A percentile compares a stretch with the other conserved stretches of the same genome.
Conservation (phyloP, 768 basidiomycete species). For the Hygrophorus pudorinus region DNA sequence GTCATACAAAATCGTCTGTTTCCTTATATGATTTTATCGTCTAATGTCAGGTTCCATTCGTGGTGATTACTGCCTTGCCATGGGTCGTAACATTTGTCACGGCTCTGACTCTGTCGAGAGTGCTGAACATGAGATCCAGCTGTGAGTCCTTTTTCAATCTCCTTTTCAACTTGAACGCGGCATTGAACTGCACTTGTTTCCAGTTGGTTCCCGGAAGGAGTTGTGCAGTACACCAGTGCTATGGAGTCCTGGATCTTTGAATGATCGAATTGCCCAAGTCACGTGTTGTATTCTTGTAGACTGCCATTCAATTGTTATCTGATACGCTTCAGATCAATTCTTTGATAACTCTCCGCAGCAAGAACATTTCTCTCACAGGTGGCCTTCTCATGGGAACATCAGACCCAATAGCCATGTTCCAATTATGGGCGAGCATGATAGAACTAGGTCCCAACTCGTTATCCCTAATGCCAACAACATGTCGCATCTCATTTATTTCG, state of each 20-base stretch:
- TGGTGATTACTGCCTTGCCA: slow-evolving; percentile 89
- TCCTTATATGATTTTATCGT: background rate
- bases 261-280: slow-evolving; percentile 21
- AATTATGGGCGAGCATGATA: too few species aligned
- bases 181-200: slow-evolving; percentile 7
- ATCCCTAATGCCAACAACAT: too few species aligned
- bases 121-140: slow-evolving; percentile 88
- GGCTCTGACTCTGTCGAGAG: slow-evolving; percentile 84
- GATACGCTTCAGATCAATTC: slow-evolving; percentile 12
- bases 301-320: slow-evolving; percentile 2
- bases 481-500: too few species aligned
- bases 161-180: background rate
- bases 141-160: slow-evolving; percentile 41
- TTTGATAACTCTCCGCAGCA: background rate
- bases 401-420: background rate
- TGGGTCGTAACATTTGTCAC: slow-evolving; percentile 92
- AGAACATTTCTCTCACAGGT: too few species aligned
- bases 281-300: background rate
- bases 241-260: slow-evolving; percentile 74
- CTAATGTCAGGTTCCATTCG: slow-evolving; percentile 73
- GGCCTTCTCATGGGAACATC: background rate
- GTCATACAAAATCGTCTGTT: slow-evolving; percentile 14
- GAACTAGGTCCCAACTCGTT: too few species aligned
- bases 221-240: slow-evolving; percentile 58
- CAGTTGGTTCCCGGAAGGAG: slow-evolving; percentile 91